These are phyloP conservation scores for Coemansia sp. DNA, from an alignment of 192 early-diverging fungal species.

Conservation along the genomic window DNA sequence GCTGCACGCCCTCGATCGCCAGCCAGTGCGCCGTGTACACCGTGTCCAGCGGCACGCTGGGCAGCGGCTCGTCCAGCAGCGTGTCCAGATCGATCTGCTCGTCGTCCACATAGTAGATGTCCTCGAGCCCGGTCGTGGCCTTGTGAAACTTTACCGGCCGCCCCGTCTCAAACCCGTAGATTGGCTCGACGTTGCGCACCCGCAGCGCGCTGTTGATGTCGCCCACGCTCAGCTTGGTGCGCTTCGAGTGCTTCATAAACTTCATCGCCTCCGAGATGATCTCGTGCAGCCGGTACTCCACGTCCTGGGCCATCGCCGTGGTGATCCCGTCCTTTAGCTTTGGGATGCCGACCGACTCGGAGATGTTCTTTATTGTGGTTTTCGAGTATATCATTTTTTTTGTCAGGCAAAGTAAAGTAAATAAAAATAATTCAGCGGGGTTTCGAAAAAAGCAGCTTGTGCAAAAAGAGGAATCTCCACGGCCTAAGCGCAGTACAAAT, in stretches of 20 bases:
- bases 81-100: conserved; percentile 91
- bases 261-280: conserved; percentile 90
- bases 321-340: conserved; percentile 87
- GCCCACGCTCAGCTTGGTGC: conserved; percentile 71
- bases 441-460: too few species aligned
- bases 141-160: conserved; percentile 69
- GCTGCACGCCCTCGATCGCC: conserved; percentile 99
- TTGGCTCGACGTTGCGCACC: conserved; percentile 90
- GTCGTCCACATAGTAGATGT: conserved; percentile 87
- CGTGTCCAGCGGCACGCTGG: conserved; percentile 84
- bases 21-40: conserved; percentile 94
- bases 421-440: too few species aligned
- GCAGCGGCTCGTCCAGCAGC: conserved; percentile 78
- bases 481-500: too few species aligned
- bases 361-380: conserved; percentile 60
- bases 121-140: conserved; percentile 57
- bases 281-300: conserved; percentile 93
- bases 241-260: conserved; percentile 94
- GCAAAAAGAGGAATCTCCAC: too few species aligned
- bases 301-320: conserved; percentile 77
- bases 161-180: conserved; percentile 82
- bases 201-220: conserved; percentile 90
- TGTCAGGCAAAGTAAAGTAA: too few species aligned
- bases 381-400: conserved; percentile 44
- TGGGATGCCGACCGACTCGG: conserved; percentile 77